These are phyloP conservation scores for Leucocoprinus sp. DNA, from an alignment of 768 basidiomycete genomes.

Conservation along the genomic window DNA sequence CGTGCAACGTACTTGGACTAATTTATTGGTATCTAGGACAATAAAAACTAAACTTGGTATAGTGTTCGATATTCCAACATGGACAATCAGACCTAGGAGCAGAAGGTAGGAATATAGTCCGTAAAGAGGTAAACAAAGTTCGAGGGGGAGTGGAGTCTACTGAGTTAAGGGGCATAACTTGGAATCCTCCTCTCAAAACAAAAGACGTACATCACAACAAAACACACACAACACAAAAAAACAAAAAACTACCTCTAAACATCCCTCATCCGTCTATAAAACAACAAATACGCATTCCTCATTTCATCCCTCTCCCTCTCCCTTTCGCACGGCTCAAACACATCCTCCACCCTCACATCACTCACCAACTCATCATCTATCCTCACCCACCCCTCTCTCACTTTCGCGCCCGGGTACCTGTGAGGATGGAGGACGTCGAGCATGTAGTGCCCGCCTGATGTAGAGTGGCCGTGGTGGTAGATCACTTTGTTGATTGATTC, in stretches of 20 bases:
- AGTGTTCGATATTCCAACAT: no score
- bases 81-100: no score
- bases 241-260: not conserved
- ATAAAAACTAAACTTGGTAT: no score
- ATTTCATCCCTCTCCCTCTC: conserved; percentile 42
- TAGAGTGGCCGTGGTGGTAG: conserved; percentile 89
- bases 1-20: no score
- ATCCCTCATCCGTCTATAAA: conserved; percentile 55
- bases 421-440: conserved; percentile 79
- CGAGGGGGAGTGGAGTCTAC: no score
- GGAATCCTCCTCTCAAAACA: no score
- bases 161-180: no score
- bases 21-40: no score
- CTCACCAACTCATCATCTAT: conserved; percentile 90
- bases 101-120: no score
- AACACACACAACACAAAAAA: not conserved
- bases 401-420: conserved; percentile 38
- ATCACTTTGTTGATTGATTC: no score
- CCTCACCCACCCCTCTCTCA: conserved; percentile 80
- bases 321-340: conserved; percentile 56
- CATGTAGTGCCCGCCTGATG: conserved; percentile 93
- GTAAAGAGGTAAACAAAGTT: no score
- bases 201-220: no score
- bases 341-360: conserved; percentile 64
- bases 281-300: conserved; percentile 80